Evolutionary conservation across 139 green algal species (phyloP).

Genomic region (Chlorella sp.): DNA sequence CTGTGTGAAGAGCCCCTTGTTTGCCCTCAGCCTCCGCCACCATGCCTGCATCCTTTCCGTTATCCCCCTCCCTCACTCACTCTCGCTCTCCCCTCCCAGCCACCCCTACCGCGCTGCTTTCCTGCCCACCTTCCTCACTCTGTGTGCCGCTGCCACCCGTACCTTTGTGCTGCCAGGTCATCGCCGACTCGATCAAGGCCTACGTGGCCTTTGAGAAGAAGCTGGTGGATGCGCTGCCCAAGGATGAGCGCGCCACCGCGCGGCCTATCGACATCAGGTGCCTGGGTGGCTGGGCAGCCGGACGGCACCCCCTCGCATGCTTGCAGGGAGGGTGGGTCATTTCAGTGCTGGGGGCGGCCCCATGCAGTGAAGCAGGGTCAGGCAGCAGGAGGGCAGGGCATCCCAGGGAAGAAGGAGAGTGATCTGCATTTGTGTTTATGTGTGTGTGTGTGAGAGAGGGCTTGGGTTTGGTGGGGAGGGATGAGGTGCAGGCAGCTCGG

Average conservation of each 20-base stretch:
- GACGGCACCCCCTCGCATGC: neutral
- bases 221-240: conserved; percentile 57
- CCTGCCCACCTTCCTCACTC: neutral
- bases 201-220: conserved; percentile 81
- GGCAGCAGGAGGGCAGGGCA: no score
- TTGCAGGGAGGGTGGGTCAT: no score
- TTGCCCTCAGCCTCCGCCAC: neutral
- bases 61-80: neutral
- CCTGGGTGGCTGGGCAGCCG: neutral
- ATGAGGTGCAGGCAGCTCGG: no score
- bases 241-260: conserved; percentile 47
- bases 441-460: no score
- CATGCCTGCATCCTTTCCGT: neutral
- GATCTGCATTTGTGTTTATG: no score
- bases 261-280: conserved; percentile 55
- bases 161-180: conserved; percentile 8
- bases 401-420: no score
- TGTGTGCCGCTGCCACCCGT: neutral
- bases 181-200: conserved; percentile 75
- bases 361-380: no score
- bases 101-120: neutral
- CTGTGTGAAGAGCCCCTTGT: neutral
- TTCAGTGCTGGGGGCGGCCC: no score
- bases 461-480: no score
- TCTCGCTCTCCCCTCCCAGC: neutral